These are phyloP conservation scores for Cladophialophora yegresii DNA, from an alignment of 2,329 filamentous ascomycete species.

Conservation along the genomic window DNA sequence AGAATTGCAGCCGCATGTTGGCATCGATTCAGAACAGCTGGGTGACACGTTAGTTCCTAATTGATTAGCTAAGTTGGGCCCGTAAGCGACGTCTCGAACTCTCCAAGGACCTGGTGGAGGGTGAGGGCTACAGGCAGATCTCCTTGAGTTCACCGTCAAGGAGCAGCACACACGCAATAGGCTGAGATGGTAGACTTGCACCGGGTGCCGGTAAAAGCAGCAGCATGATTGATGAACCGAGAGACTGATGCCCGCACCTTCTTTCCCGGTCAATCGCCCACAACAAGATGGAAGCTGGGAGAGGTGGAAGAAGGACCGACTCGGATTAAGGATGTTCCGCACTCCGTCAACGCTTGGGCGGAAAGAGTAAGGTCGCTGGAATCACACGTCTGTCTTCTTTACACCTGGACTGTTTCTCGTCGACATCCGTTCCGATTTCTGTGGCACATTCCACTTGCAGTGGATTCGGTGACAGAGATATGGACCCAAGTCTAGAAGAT, in stretches of 20 bases:
- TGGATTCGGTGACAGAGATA: background rate
- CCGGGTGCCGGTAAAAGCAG: background rate
- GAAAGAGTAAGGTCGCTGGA: background rate
- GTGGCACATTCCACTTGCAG: background rate
- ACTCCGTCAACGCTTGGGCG: background rate
- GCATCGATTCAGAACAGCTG: background rate
- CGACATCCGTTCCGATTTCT: background rate
- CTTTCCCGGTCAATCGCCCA: background rate
- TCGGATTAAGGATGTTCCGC: background rate
- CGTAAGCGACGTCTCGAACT: background rate
- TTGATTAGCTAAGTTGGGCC: background rate
- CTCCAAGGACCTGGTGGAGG: background rate
- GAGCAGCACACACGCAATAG: background rate
- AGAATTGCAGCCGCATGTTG: slow-evolving; percentile 16
- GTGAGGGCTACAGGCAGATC: background rate
- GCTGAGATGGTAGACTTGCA: background rate
- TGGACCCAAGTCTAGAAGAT: slow-evolving; percentile 23
- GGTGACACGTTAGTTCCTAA: background rate
- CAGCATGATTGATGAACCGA: background rate
- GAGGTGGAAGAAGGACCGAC: background rate
- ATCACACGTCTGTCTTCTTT: slow-evolving; percentile 14
- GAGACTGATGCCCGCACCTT: too few relatives aligned
- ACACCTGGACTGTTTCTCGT: background rate
- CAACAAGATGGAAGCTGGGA: background rate
- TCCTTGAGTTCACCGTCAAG: background rate